A percentile compares a stretch with the other conserved stretches of the same genome.
Evolutionary conservation across 1,139 yeast species (phyloP).

Genomic region (Kurtzmaniella quercitrusa): DNA sequence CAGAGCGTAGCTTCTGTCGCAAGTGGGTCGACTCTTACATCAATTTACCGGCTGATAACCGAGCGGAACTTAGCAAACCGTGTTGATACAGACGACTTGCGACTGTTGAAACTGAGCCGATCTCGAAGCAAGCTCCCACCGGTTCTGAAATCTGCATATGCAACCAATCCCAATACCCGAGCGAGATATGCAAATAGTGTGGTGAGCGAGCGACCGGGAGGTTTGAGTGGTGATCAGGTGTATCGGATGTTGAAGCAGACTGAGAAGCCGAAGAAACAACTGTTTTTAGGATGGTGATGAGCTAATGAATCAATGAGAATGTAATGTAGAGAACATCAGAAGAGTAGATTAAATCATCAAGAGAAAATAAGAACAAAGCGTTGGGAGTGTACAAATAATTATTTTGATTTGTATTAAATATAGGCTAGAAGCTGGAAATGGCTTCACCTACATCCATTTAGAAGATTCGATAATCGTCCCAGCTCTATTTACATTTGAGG

Average conservation of each 20-base stretch:
- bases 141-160: conserved; percentile 7
- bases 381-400: too few relatives aligned
- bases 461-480: not conserved
- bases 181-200: conserved; percentile 7
- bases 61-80: conserved; percentile 24
- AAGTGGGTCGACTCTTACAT: conserved; percentile 6
- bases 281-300: not conserved
- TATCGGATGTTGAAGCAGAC: conserved; percentile 3
- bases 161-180: not conserved
- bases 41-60: conserved; percentile 36
- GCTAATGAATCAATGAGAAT: not conserved
- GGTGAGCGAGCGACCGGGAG: conserved; percentile 8
- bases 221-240: conserved; percentile 4
- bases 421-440: too few relatives aligned
- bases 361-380: too few relatives aligned
- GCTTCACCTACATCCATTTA: too few relatives aligned
- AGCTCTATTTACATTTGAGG: conserved; percentile 33
- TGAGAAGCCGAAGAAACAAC: not conserved
- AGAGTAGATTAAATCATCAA: too few relatives aligned
- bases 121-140: conserved; percentile 8
- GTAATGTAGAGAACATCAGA: too few relatives aligned
- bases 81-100: conserved; percentile 14
- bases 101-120: conserved; percentile 6
- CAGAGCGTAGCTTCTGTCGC: conserved; percentile 19
- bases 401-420: too few relatives aligned